Evolutionary conservation across 495 filamentous ascomycete species (phyloP), one percentile per base, ranked within the genome.

Genomic region (Aspergillus ellipticus): DNA sequence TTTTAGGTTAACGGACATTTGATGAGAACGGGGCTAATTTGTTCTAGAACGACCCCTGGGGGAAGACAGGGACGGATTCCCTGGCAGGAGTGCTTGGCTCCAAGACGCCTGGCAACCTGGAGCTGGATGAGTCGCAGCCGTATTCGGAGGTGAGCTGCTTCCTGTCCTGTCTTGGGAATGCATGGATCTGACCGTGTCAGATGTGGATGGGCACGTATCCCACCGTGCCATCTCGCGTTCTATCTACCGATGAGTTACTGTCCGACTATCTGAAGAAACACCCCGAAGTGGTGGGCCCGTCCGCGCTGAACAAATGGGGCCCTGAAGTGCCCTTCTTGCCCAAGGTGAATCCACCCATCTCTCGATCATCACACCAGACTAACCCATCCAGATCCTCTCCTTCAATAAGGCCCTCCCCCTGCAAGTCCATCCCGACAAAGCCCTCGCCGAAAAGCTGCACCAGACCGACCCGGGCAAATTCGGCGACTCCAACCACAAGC

Each of bases 161-260:
- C n/a, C n/a, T n/a, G n/a, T n/a, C n/a, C n/a, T 2, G 16, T 4
- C 16, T 13, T n/a, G n/a, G n/a, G n/a, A n/a, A n/a, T n/a, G n/a
- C n/a, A n/a, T n/a, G n/a, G n/a, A n/a, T n/a, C n/a, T n/a, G n/a
- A n/a, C n/a, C n/a, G n/a, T n/a, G 48, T 35, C 42, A 86, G 74
- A 87, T 90, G 78, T 92, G 89, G 89, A 85, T 92, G 74, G 88
- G 89, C 3, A 89, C 89, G 37, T 90, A 92, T 56, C 89, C 89
- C 0, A 82, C 80, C 17, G 83, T 84, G 35, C 88, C 87, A 0
- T 85, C 86, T 2, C 80, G 79, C 45, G 73, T 87, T 10, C 65
- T 89, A 2, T 67, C 74, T 2, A 86, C 80, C 0, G 85, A 83
- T 8, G 82, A 89, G 54, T 76, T 79, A 3, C 77, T 95, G 3